These are phyloP conservation scores for Pestalotiopsis sp. DNA, from an alignment of 2,329 filamentous ascomycete species.

Conservation along the genomic window DNA sequence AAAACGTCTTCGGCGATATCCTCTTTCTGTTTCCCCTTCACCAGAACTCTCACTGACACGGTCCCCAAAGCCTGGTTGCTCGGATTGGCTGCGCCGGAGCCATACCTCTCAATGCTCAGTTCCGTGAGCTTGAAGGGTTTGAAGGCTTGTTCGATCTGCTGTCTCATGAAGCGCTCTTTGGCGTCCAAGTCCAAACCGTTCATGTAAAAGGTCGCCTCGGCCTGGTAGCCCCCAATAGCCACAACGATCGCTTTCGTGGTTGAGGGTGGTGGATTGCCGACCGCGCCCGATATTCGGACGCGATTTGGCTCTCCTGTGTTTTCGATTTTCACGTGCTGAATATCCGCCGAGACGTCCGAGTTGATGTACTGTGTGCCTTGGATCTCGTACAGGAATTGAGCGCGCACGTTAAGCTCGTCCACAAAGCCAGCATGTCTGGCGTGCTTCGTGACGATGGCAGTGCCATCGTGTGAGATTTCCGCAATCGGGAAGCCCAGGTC, in stretches of 20 bases:
- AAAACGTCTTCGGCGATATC: conserved; percentile 25
- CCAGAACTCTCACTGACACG: conserved; percentile 28
- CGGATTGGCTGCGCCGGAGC: conserved; percentile 26
- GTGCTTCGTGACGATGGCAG: conserved; percentile 20
- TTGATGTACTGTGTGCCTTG: conserved; percentile 48
- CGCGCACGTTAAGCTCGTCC: conserved; percentile 30
- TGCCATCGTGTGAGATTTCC: conserved; percentile 5
- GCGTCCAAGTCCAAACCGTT: conserved; percentile 13
- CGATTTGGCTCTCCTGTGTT: conserved; percentile 16
- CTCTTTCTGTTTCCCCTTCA: conserved; percentile 30
- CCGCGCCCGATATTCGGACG: conserved; percentile 16
- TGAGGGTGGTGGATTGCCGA: conserved; percentile 20
- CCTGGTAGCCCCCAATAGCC: conserved; percentile 13
- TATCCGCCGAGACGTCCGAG: conserved; percentile 42
- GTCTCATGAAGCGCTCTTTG: conserved; percentile 21
- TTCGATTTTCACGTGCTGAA: conserved; percentile 30
- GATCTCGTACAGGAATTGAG: conserved; percentile 47
- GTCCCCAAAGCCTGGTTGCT: conserved; percentile 35
- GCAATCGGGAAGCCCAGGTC: conserved; percentile 24
- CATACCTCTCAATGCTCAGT: conserved; percentile 34
- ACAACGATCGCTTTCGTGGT: conserved; percentile 16
- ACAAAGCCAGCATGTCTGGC: conserved; percentile 22
- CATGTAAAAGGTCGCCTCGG: conserved; percentile 11
- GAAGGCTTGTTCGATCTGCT: conserved; percentile 25
- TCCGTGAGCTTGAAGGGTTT: conserved; percentile 34